Evolutionary conservation across 305 asterid genomes (phyloP).

Genomic region (Plantago rigida): DNA sequence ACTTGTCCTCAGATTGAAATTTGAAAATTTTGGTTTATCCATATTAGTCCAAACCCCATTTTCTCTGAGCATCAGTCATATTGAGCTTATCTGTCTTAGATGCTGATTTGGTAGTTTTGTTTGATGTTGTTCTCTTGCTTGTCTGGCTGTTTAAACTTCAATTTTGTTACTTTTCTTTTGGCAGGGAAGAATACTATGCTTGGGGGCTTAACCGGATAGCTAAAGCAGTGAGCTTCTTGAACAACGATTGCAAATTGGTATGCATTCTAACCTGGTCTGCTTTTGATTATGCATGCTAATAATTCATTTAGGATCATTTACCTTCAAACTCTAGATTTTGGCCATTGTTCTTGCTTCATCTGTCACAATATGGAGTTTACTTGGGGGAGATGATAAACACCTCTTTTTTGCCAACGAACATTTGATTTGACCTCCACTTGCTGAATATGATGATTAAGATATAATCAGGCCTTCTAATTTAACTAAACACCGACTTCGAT

Average conservation of each 20-base stretch:
- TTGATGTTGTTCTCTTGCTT: conserved; percentile 22
- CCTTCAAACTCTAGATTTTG: too few species aligned
- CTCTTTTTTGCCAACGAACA: too few species aligned
- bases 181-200: conserved; percentile 89
- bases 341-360: too few species aligned
- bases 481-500: too few species aligned
- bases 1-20: not conserved
- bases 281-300: too few species aligned
- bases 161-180: conserved; percentile 23
- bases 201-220: conserved; percentile 99
- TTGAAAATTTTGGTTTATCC: conserved; percentile 5
- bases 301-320: too few species aligned
- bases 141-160: conserved; percentile 20
- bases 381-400: too few species aligned
- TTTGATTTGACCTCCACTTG: too few species aligned
- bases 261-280: conserved; percentile 23
- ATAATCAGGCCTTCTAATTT: too few species aligned
- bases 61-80: not conserved
- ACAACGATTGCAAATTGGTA: conserved; percentile 96
- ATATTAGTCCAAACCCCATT: not conserved
- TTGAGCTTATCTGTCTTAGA: conserved; percentile 11
- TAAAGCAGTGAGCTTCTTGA: conserved; percentile 97
- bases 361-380: too few species aligned
- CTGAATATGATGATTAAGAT: too few species aligned
- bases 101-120: conserved; percentile 1